Conservation (phyloP, 108 stramenopile species). For the Skeletonema menzelii region DNA sequence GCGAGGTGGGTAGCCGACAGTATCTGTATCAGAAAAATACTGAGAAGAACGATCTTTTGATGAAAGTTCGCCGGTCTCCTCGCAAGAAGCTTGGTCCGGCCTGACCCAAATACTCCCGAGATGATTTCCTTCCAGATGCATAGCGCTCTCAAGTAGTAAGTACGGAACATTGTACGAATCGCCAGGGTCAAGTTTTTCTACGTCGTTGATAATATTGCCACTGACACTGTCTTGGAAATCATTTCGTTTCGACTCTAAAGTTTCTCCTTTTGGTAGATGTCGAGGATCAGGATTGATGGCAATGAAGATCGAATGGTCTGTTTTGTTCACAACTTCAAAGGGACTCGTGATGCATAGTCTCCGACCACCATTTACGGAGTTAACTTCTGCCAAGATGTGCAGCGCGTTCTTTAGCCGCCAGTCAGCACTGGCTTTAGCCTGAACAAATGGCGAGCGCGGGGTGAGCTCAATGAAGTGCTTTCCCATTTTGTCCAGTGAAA, state of each 20-base stretch:
- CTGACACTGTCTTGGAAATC: background rate
- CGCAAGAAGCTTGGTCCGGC: constrained; percentile 39
- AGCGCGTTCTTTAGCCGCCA: constrained; percentile 85
- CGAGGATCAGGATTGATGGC: constrained; percentile 77
- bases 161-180: constrained; percentile 44
- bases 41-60: constrained; percentile 13
- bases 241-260: background rate
- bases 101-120: constrained; percentile 80
- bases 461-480: constrained; percentile 67
- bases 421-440: constrained; percentile 58
- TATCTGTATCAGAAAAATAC: constrained; percentile 28
- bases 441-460: constrained; percentile 63
- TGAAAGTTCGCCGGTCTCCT: constrained; percentile 6
- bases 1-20: constrained; percentile 58
- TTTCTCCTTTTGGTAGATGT: constrained; percentile 18
- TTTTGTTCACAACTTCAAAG: constrained; percentile 87
- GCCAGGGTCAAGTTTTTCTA: constrained; percentile 45
- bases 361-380: constrained; percentile 86
- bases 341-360: constrained; percentile 75
- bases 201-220: constrained; percentile 8
- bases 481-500: constrained; percentile 87
- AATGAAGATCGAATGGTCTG: constrained; percentile 74
- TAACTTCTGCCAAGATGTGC: constrained; percentile 84
- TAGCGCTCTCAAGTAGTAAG: constrained; percentile 71
- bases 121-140: constrained; percentile 61